phyloP scores from a whole-genome alignment of 768 basidiomycete genomes.

The Rhizopogon roseolus region DNA sequence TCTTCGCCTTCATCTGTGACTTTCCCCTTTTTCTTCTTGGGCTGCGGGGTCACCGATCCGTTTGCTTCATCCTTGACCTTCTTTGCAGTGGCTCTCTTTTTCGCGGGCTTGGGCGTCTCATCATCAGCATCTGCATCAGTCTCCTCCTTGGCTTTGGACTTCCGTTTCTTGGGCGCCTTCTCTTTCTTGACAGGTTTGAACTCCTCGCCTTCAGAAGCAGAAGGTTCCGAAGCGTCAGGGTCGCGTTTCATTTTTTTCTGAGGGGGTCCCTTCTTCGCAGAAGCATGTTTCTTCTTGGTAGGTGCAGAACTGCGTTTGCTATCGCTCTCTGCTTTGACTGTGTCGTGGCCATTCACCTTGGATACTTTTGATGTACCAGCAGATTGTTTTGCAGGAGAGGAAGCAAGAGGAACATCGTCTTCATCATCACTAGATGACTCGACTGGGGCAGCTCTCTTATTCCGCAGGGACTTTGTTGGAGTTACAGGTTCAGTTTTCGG shows the following conservation, averaged over 20 bases:
- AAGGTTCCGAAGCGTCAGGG: conserved; percentile 8
- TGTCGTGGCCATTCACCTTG: conserved; percentile 36
- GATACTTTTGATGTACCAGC: conserved; percentile 35
- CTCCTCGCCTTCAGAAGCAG: conserved; percentile 34
- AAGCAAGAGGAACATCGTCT: conserved; percentile 67
- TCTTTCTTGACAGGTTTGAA: conserved; percentile 17
- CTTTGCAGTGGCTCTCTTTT: conserved; percentile 45
- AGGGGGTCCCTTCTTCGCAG: conserved; percentile 46
- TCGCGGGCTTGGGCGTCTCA: conserved; percentile 40
- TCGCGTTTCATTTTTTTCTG: conserved; percentile 64
- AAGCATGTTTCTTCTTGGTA: conserved; percentile 38
- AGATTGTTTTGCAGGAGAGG: conserved; percentile 60
- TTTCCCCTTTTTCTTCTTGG: conserved; percentile 52
- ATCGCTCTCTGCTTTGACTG: conserved; percentile 28
- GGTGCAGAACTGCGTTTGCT: conserved; percentile 40
- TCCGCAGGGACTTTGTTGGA: conserved; percentile 21
- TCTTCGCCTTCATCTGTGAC: conserved; percentile 60
- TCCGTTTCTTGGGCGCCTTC: conserved; percentile 33
- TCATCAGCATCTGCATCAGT: conserved; percentile 46
- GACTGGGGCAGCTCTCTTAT: conserved; percentile 54
- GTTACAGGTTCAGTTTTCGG: conserved; percentile 28
- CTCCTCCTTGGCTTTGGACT: conserved; percentile 41
- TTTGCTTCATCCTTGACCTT: conserved; percentile 51
- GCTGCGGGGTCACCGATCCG: conserved; percentile 40
- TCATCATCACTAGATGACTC: conserved; percentile 58